Percentiles rank a stretch among this genome's conserved stretches.
Evolutionary conservation across 129 eudicot genomes (phyloP).

Genomic region (Artemisia annua): DNA sequence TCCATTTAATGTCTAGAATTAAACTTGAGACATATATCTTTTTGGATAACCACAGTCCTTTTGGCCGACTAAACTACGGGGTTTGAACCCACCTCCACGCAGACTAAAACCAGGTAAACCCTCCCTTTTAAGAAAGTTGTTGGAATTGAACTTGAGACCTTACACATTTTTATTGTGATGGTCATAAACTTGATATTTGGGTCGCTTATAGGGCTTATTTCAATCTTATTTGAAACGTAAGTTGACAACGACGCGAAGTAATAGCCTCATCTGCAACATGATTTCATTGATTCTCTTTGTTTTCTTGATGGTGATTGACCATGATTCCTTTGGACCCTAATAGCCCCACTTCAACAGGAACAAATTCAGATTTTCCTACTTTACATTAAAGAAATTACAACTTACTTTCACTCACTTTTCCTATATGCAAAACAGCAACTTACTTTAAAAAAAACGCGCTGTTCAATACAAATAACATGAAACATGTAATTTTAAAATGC

Average conservation of each 20-base stretch:
- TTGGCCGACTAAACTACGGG: too few species aligned
- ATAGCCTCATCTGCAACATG: constrained; percentile 41
- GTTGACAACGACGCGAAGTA: constrained; percentile 32
- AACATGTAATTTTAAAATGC: neutral
- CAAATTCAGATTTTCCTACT: constrained; percentile 21
- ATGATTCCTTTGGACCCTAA: constrained; percentile 27
- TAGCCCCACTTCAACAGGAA: constrained; percentile 40
- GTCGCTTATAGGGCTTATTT: constrained; percentile 24
- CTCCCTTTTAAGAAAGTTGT: too few species aligned
- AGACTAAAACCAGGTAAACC: too few species aligned
- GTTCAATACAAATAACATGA: too few species aligned
- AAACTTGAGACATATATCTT: neutral
- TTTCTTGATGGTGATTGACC: constrained; percentile 41
- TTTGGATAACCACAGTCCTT: too few species aligned
- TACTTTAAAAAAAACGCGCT: too few species aligned
- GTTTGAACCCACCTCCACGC: too few species aligned
- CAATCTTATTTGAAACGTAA: constrained; percentile 42
- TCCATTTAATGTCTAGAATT: neutral
- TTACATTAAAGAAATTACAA: constrained; percentile 12
- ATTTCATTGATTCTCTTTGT: constrained; percentile 56
- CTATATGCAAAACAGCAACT: too few species aligned
- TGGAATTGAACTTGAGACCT: too few species aligned
- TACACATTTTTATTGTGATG: too few species aligned
- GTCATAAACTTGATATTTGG: neutral
- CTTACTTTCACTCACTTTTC: too few species aligned